A percentile compares a stretch with the other conserved stretches of the same genome.
Conservation (phyloP, 495 filamentous ascomycete species). For the Trichoderma virens region DNA sequence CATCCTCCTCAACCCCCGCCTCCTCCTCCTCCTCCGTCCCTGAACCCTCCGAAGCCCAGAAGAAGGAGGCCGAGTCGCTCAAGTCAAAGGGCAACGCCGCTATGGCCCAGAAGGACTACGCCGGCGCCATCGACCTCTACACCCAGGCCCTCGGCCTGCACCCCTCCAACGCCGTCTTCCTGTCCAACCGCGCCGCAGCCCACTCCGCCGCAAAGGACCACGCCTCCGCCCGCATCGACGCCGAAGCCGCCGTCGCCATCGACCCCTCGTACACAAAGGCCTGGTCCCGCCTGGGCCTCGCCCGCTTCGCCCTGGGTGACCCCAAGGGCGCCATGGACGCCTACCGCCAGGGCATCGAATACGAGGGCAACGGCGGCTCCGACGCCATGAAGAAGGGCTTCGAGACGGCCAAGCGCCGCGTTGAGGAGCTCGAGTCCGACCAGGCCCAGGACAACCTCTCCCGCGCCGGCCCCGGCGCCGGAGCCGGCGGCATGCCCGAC, state of each 20-base stretch:
- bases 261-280: slow-evolving; percentile 95
- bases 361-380: slow-evolving; percentile 81
- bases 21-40: slow-evolving; percentile 15
- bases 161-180: slow-evolving; percentile 88
- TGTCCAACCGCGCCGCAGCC: slow-evolving; percentile 93
- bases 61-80: slow-evolving; percentile 71
- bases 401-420: slow-evolving; percentile 78
- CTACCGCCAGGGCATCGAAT: slow-evolving; percentile 85
- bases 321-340: slow-evolving; percentile 88
- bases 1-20: slow-evolving; percentile 15
- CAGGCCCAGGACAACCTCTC: slow-evolving; percentile 29
- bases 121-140: slow-evolving; percentile 72
- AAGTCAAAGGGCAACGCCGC: slow-evolving; percentile 91
- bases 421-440: slow-evolving; percentile 61
- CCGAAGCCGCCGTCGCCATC: slow-evolving; percentile 73
- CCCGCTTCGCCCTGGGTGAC: slow-evolving; percentile 83
- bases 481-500: slow-evolving; percentile 39
- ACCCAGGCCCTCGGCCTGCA: slow-evolving; percentile 70
- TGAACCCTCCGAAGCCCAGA: slow-evolving; percentile 42
- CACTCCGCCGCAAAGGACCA: slow-evolving; percentile 76
- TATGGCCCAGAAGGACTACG: slow-evolving; percentile 87
- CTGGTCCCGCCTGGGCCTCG: slow-evolving; percentile 86
- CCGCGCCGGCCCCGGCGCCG: slow-evolving; percentile 26
- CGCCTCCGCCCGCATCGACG: slow-evolving; percentile 71
- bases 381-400: slow-evolving; percentile 91